phyloP scores from a whole-genome alignment of 1,284 basidiomycete genomes.

The Puccinia sorghi region DNA sequence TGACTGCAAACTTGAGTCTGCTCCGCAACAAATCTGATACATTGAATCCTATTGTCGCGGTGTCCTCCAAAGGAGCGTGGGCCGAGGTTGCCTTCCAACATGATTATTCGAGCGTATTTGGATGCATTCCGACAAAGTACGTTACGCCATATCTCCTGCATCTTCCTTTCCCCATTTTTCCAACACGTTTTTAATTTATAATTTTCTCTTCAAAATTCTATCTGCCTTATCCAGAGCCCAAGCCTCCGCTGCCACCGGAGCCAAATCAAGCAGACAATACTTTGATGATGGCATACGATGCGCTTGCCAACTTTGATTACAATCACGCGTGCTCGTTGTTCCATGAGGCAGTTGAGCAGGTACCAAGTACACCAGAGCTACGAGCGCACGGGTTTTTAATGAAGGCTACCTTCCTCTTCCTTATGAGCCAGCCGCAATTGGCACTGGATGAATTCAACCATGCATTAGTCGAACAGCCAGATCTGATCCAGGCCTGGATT shows the following conservation, averaged over 20 bases:
- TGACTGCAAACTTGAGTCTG: background rate
- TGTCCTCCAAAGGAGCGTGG: constrained; percentile 66
- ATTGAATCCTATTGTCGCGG: too few species aligned
- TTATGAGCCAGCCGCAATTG: constrained; percentile 65
- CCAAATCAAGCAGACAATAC: constrained; percentile 80
- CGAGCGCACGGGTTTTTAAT: constrained; percentile 89
- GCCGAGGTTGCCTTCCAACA: constrained; percentile 81
- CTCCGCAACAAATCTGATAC: background rate
- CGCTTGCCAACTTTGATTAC: constrained; percentile 84
- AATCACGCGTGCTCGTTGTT: constrained; percentile 75
- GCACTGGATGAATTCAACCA: constrained; percentile 82
- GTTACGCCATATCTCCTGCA: background rate
- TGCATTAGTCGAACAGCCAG: constrained; percentile 72
- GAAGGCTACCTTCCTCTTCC: constrained; percentile 74
- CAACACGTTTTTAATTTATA: background rate
- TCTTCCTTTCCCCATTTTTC: background rate
- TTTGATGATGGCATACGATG: constrained; percentile 75
- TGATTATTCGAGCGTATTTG: constrained; percentile 94
- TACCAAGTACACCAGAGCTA: constrained; percentile 68
- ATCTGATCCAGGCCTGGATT: constrained; percentile 85
- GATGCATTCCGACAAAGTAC: constrained; percentile 79
- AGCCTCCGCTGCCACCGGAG: constrained; percentile 73
- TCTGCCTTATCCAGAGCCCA: constrained; percentile 62
- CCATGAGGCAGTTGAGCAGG: constrained; percentile 85
- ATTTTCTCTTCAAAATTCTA: too few species aligned